Evolutionary conservation across 2,329 filamentous ascomycete genomes (phyloP), one percentile per base, ranked within the genome.

Genomic region (Lachnellula hyalina): DNA sequence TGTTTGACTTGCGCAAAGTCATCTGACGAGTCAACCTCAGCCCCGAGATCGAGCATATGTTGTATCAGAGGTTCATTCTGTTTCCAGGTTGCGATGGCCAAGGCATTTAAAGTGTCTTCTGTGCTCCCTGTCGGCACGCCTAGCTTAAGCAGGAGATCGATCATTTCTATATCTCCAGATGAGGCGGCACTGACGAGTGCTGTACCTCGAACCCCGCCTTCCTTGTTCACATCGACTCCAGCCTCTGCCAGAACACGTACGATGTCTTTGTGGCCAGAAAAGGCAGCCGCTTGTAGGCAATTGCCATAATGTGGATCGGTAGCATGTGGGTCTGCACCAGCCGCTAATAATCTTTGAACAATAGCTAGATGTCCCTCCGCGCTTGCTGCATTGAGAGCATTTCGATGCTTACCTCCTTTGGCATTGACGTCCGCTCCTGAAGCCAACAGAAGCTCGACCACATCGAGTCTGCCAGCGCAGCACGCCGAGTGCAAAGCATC

Each of bases 351-450:
- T 38, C 12, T 38, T 38, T n/a, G 35, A 1, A 38, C 35, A 9
- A 38, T 38, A 38, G 11, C 35, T 12, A 38, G 11, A n/a, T 38
- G 15, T 38, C 35, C 35, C 35, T 38, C 35, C 3, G 35, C 35
- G 6, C 35, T 38, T 4, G 35, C 35, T 38, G 35, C 35, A 14
- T 38, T 38, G 15, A 49, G 32, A 17, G 47, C 47, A 21, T 32
- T 49, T 9, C 28, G 36, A 34, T 49, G 25, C 15, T 44, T 45
- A 15, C 53, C 50, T 17, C 41, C 52, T n/a, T 38, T 35, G 7
- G 51, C 56, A 40, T 63, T 63, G 14, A 67, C 52, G 41, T 63
- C 50, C 32, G 60, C 61, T 21, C 56, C 59, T 19, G 44, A n/a
- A 1, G 52, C 36, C 36, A 59, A 35, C 14, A 61, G 40, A 2